Percentiles rank a stretch among this genome's conserved stretches.
Evolutionary conservation across 805 yeast species (phyloP).

Genomic region (Lachancea sp.): DNA sequence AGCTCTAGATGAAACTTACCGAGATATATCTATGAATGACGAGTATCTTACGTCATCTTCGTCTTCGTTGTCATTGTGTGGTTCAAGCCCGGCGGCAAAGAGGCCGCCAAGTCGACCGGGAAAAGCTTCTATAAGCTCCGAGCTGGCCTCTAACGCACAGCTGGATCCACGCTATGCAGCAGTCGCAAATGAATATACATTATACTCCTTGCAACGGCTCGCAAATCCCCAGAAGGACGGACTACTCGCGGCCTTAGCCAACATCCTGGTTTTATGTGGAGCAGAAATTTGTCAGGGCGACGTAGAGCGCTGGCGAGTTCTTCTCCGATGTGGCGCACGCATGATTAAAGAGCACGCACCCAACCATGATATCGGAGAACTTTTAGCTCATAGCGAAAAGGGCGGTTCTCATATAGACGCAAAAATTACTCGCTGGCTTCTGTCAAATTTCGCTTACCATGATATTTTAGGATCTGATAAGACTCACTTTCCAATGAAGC

Average conservation of each 20-base stretch:
- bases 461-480: conserved; percentile 66
- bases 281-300: conserved; percentile 82
- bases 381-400: conserved; percentile 4
- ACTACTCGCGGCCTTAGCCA: conserved; percentile 41
- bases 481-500: conserved; percentile 55
- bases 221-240: background rate
- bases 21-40: background rate
- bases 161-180: conserved; percentile 12
- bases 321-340: conserved; percentile 59
- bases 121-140: background rate
- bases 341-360: conserved; percentile 51
- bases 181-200: conserved; percentile 20
- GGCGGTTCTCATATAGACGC: conserved; percentile 8
- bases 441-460: conserved; percentile 75
- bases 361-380: conserved; percentile 8
- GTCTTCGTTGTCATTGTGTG: background rate
- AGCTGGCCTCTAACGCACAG: background rate
- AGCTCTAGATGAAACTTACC: conserved; percentile 1
- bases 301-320: conserved; percentile 65
- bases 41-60: background rate
- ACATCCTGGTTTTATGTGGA: conserved; percentile 62
- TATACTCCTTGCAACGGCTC: conserved; percentile 15
- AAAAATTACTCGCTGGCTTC: conserved; percentile 46
- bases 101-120: background rate
- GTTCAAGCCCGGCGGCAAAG: background rate